A percentile compares a stretch with the other conserved stretches of the same genome.
These are phyloP conservation scores for Mycena epipterygia DNA, from an alignment of 768 basidiomycete genomes.

Conservation along the genomic window DNA sequence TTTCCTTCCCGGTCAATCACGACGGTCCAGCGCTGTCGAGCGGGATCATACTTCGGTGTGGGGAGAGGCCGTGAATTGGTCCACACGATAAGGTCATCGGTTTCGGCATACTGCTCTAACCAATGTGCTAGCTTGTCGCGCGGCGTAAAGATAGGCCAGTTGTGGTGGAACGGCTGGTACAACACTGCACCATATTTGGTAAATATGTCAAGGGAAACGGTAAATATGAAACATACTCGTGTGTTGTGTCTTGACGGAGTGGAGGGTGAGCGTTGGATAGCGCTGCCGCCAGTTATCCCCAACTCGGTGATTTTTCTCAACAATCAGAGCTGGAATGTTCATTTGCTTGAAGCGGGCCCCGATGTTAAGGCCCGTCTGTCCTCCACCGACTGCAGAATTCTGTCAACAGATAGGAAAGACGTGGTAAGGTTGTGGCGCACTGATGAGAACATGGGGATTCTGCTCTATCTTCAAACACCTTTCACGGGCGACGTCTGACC, in stretches of 20 bases:
- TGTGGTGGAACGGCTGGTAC: slow-evolving; percentile 53
- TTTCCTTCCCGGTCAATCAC: slow-evolving; percentile 45
- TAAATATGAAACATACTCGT: slow-evolving; percentile 31
- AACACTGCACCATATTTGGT: slow-evolving; percentile 44
- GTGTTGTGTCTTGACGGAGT: slow-evolving; percentile 48
- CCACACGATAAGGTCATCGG: slow-evolving; percentile 60
- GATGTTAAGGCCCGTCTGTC: slow-evolving; percentile 56
- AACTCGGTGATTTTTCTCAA: slow-evolving; percentile 50
- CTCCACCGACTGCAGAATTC: slow-evolving; percentile 51
- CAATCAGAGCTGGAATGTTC: slow-evolving; percentile 53
- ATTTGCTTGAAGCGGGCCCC: slow-evolving; percentile 58
- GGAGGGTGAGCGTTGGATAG: slow-evolving; percentile 58
- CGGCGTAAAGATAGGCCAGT: slow-evolving; percentile 59
- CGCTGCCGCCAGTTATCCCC: slow-evolving; percentile 60
- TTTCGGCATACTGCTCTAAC: slow-evolving; percentile 56
- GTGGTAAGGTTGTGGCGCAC: slow-evolving; percentile 17
- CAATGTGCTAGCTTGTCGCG: slow-evolving; percentile 58
- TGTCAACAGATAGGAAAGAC: not conserved
- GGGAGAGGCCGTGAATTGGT: slow-evolving; percentile 48
- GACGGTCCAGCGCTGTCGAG: slow-evolving; percentile 49
- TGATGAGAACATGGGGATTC: slow-evolving; percentile 47
- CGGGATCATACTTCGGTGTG: slow-evolving; percentile 48
- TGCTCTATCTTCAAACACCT: slow-evolving; percentile 48
- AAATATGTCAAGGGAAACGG: not conserved
- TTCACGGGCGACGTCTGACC: slow-evolving; percentile 43